Percentiles rank a stretch among this genome's conserved stretches.
These are phyloP conservation scores for Naganishia friedmannii DNA, from an alignment of 768 basidiomycete genomes.

Conservation along the genomic window DNA sequence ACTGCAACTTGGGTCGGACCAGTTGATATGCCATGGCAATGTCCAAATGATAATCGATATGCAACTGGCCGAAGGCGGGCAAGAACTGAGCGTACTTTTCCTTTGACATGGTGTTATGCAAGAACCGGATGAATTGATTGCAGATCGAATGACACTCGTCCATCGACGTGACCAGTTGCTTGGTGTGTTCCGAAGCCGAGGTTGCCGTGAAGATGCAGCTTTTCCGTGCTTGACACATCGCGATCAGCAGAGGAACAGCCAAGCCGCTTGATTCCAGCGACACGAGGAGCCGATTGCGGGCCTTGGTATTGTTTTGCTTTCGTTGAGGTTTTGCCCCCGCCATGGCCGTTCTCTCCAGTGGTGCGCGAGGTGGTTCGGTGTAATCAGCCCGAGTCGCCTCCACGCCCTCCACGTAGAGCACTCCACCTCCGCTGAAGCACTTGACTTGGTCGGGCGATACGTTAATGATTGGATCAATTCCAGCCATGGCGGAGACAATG, in stretches of 20 bases:
- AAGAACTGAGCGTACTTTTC: conserved; percentile 72
- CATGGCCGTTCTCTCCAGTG: conserved; percentile 24
- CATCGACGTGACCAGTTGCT: conserved; percentile 79
- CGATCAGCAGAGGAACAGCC: conserved; percentile 83
- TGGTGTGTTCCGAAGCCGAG: conserved; percentile 67
- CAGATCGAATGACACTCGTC: conserved; percentile 92
- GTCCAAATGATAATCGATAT: conserved; percentile 71
- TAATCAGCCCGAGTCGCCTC: conserved; percentile 44
- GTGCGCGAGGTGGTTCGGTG: conserved; percentile 36
- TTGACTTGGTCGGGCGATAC: conserved; percentile 81
- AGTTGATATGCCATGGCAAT: conserved; percentile 92
- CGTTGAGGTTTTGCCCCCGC: conserved; percentile 36
- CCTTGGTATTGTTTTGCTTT: conserved; percentile 34
- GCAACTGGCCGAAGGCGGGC: conserved; percentile 71
- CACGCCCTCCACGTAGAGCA: conserved; percentile 75
- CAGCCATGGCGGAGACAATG: conserved; percentile 91
- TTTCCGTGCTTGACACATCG: conserved; percentile 86
- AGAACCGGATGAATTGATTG: conserved; percentile 83
- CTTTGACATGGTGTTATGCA: conserved; percentile 68
- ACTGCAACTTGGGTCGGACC: conserved; percentile 61
- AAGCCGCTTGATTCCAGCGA: conserved; percentile 57
- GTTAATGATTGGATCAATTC: conserved; percentile 84
- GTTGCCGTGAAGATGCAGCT: conserved; percentile 70
- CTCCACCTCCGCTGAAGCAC: conserved; percentile 87
- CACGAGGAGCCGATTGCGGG: conserved; percentile 45